Evolutionary conservation across 2,329 filamentous ascomycete species (phyloP), one percentile per base, ranked within the genome.

Genomic region (Onygenales sp.): DNA sequence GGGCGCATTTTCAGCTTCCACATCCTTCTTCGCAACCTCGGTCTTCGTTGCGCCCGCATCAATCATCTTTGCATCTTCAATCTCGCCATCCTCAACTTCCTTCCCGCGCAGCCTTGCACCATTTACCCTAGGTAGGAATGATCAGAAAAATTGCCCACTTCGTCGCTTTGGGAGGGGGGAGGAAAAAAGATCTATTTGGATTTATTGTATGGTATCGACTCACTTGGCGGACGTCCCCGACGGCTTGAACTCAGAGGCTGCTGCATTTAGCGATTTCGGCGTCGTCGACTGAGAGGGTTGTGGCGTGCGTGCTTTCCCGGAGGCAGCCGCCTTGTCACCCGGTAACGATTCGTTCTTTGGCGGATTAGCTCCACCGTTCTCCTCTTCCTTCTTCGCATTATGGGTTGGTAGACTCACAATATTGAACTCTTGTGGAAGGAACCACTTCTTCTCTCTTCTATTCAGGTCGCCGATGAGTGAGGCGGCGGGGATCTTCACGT

Each of bases 401-500:
- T 58, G 48, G 8, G 42, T 50, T 43, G 62, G 54, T 44, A 61
- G 55, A 59, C 60, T 62, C 49, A 65, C 64, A 45, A 72, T 62
- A 59, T 69, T 70, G 59, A 77, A 77, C 3, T 69, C 70, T 54
- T 75, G 72, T 7, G 74, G 73, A 39, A 75, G 65, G 56, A 76
- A 65, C 75, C 75, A 77, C 51, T 71, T 66, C 62, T 75, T 76
- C 58, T 76, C 73, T 35, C 74, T 68, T 48, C 71, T 67, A 55
- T 74, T 75, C 33, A 77, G 65, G 55, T 75, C 72, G 48, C 74
- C 74, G 51, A 76, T 73, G 17, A 77, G 61, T 5, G 75, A 76
- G n/a, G 72, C 72, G 10, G 75, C 73, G 8, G 75, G 70, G 33
- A 75, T 75, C 60, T 76, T 75, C 41, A 77, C 69, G 60, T 77